Evolutionary conservation across 1,139 yeast genomes (phyloP), one percentile per base, ranked within the genome.

Genomic region (Kazachstania sp.): DNA sequence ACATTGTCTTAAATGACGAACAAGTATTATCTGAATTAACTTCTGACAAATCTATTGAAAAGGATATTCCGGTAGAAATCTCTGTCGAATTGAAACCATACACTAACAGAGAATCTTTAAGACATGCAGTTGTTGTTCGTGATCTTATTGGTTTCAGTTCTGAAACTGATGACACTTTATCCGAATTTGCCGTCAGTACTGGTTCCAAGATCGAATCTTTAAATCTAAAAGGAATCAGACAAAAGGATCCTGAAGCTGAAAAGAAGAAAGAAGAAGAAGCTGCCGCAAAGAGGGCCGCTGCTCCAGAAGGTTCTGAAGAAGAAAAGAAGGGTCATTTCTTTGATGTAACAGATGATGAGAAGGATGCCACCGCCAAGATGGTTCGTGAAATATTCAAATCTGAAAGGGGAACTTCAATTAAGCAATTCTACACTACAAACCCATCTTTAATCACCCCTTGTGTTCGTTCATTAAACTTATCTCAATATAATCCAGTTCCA

Each of bases 401-500:
- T n/a, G 41, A 52, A n/a, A 52, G 51, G 36, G 34, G 49, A 6
- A 47, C 59, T 12, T 46, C 55, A 16, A 49, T 54, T 7, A 52
- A 52, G 29, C 57, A 56, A 26, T 44, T 59, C 13, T 49, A 54
- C 45, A 49, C 54, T 32, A 57, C 66, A 2, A 63, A 64, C 18
- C 46, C 57, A 11, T 56, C 58, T 39, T 46, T 64, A 29, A 54
- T 65, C 23, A 58, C 65, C 2, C 71, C 73, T 42, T 64, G 69
- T 49, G 59, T 67, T n/a, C 74, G 77, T 43, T 71, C 74, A 12
- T 71, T 88, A 51, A 75, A 73, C 46, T 64, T 87, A 44, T 85
- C 96, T n/a, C 79, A 79, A 49, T 90, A 96, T 94, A 82, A 86
- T 53, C 94, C 95, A 12, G 87, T 83, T 18, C 88, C 95, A n/a